A percentile compares a stretch with the other conserved stretches of the same genome.
Evolutionary conservation across 257 asterid species (phyloP).

Genomic region (Scutellaria minor): DNA sequence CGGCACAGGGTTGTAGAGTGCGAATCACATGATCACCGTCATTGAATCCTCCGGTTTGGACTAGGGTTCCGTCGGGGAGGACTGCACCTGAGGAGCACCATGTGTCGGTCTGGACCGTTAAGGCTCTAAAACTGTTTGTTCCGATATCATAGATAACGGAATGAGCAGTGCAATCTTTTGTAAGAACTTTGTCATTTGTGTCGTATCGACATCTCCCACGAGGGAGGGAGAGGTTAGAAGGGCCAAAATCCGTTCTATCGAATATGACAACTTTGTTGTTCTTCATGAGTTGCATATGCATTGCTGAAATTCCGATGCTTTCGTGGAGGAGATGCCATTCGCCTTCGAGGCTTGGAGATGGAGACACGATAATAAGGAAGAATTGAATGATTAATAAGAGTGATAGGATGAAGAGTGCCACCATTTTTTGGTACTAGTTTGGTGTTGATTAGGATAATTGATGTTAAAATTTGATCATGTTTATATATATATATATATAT

Average conservation of each 20-base stretch:
- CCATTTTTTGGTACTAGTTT: constrained; percentile 36
- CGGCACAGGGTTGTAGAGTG: constrained; percentile 44
- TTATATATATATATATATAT: constrained; percentile 21
- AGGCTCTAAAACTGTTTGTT: constrained; percentile 43
- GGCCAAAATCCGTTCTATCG: constrained; percentile 77
- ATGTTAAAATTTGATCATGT: constrained; percentile 9
- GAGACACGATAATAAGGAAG: constrained; percentile 23
- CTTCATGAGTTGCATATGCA: constrained; percentile 83
- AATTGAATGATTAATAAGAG: constrained; percentile 17
- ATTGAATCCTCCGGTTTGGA: constrained; percentile 79
- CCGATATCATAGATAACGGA: constrained; percentile 58
- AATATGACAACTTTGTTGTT: constrained; percentile 65
- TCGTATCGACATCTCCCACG: constrained; percentile 52
- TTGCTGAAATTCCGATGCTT: constrained; percentile 72
- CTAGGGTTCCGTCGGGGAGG: constrained; percentile 57
- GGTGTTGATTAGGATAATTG: constrained; percentile 22
- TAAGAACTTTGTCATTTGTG: constrained; percentile 43
- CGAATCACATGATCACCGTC: constrained; percentile 63
- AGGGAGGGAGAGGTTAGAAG: constrained; percentile 63
- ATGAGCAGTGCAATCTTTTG: constrained; percentile 75
- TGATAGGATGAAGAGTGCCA: constrained; percentile 16
- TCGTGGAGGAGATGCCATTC: constrained; percentile 50
- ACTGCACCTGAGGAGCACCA: constrained; percentile 90
- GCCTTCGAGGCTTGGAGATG: constrained; percentile 29
- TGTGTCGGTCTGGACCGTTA: constrained; percentile 62